Percentiles rank a stretch among this genome's conserved stretches.
phyloP scores from a whole-genome alignment of 805 yeast genomes.

The Torulaspora indica region DNA sequence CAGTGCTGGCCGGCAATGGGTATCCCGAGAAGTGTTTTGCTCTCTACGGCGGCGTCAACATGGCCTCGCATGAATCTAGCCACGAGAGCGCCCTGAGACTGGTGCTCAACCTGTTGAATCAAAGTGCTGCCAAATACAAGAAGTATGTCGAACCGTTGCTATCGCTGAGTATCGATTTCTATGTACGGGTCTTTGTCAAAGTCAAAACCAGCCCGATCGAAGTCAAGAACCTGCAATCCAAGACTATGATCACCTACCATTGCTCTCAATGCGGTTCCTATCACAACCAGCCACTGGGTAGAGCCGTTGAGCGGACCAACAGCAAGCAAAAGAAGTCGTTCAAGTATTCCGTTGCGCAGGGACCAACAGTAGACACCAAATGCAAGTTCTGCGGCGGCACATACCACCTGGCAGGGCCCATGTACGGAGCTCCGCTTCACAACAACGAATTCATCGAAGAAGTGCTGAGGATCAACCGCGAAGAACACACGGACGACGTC shows the following conservation, averaged over 20 bases:
- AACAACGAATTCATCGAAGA: conserved; percentile 59
- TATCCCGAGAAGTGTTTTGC: conserved; percentile 97
- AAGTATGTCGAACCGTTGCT: conserved; percentile 82
- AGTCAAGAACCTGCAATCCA: conserved; percentile 74
- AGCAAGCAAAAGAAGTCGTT: conserved; percentile 36
- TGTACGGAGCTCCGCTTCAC: conserved; percentile 87
- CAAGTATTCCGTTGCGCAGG: conserved; percentile 62
- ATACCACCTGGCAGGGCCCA: conserved; percentile 87
- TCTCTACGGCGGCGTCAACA: conserved; percentile 85
- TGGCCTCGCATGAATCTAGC: conserved; percentile 71
- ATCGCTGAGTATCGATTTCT: conserved; percentile 84
- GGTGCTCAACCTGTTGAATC: conserved; percentile 68
- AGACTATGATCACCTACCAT: conserved; percentile 70
- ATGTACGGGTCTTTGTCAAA: conserved; percentile 77
- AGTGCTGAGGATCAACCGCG: conserved; percentile 52
- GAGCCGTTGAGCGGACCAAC: conserved; percentile 42
- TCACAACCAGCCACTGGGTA: conserved; percentile 71
- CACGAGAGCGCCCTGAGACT: conserved; percentile 92
- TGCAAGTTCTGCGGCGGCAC: conserved; percentile 66
- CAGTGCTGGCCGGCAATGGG: conserved; percentile 91
- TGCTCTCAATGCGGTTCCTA: conserved; percentile 85
- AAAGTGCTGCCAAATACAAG: conserved; percentile 86
- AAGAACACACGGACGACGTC: conserved; percentile 45
- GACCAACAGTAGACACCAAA: conserved; percentile 53
- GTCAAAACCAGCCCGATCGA: conserved; percentile 73